A percentile compares a stretch with the other conserved stretches of the same genome.
Conservation (phyloP, 2,329 filamentous ascomycete genomes). For the Nemania sp. region DNA sequence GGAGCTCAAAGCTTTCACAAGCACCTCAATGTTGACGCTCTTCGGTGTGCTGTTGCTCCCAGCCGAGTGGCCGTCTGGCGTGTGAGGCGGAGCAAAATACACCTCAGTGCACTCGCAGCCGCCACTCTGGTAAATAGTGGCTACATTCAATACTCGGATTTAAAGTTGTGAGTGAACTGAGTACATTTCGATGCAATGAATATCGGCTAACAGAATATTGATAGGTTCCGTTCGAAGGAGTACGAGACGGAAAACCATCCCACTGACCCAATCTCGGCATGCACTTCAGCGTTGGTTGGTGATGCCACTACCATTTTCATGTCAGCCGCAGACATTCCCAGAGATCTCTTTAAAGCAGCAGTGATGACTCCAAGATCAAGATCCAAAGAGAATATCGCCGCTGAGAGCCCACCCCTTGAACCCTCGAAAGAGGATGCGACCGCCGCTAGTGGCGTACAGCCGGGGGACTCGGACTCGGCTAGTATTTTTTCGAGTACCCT, state of each 20-base stretch:
- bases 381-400: slow-evolving; percentile 28
- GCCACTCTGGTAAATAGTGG: slow-evolving; percentile 68
- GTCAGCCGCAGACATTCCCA: slow-evolving; percentile 76
- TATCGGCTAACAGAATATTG: slow-evolving; percentile 22
- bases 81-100: slow-evolving; percentile 67
- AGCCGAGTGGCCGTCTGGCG: slow-evolving; percentile 75
- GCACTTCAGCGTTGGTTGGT: slow-evolving; percentile 76
- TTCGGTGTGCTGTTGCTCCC: slow-evolving; percentile 73
- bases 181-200: background rate
- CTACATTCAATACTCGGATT: slow-evolving; percentile 67
- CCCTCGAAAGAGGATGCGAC: slow-evolving; percentile 17
- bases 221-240: slow-evolving; percentile 59
- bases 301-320: slow-evolving; percentile 82
- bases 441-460: slow-evolving; percentile 6
- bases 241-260: slow-evolving; percentile 81
- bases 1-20: slow-evolving; percentile 72
- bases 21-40: slow-evolving; percentile 66
- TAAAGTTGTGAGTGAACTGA: slow-evolving; percentile 67
- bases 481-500: slow-evolving; percentile 26
- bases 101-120: slow-evolving; percentile 74
- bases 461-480: slow-evolving; percentile 20
- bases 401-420: slow-evolving; percentile 17
- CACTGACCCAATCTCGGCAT: slow-evolving; percentile 77
- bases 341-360: slow-evolving; percentile 56
- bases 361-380: slow-evolving; percentile 28